Evolutionary conservation across 805 yeast genomes (phyloP), one percentile per base, ranked within the genome.

Genomic region (Barnettozyma populi): DNA sequence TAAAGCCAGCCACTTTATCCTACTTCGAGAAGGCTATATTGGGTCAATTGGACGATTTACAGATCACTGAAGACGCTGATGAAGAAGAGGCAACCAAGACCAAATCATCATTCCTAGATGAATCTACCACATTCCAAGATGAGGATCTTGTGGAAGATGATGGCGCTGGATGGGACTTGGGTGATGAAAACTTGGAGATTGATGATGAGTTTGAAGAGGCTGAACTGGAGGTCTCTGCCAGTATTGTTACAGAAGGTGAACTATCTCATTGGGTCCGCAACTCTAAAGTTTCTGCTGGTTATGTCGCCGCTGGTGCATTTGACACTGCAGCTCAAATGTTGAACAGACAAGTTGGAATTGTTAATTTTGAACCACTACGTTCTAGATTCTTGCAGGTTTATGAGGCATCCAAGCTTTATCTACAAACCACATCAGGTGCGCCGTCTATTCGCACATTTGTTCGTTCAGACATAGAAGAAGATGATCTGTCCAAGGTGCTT

Each of bases 281-380:
- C 67, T 86, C 96, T 16, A 86, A 84, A 53, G 78, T 90, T 47
- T 89, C 97, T 5, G 97, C 96, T 27, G 89, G 88, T 24, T 87
- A 89, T 58, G 90, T 85, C 60, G 97, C 99, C 2, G 90, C 97
- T 2, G 99, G 99, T 58, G 86, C 95, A 5, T 92, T 92, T 64
- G 97, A 90, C 56, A 86, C 92, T 46, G 99, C 98, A 35, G 94
- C 97, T 36, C 95, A 90, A 60, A 78, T 95, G 62, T 76, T 94
- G 59, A 82, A 84, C 71, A 85, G 92, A 61, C 99, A 95, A 68
- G 74, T 84, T 40, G 99, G 97, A 58, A 79, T 88, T 44, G 83
- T 79, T 24, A 75, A 87, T 57, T 92, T 95, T 64, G 95, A 83
- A 60, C 98, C 98, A 13, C 76, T 94, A 57, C 82, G 92, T 69